These are phyloP conservation scores for Beauveria varroae DNA, from an alignment of 2,329 filamentous ascomycete species.

Conservation along the genomic window DNA sequence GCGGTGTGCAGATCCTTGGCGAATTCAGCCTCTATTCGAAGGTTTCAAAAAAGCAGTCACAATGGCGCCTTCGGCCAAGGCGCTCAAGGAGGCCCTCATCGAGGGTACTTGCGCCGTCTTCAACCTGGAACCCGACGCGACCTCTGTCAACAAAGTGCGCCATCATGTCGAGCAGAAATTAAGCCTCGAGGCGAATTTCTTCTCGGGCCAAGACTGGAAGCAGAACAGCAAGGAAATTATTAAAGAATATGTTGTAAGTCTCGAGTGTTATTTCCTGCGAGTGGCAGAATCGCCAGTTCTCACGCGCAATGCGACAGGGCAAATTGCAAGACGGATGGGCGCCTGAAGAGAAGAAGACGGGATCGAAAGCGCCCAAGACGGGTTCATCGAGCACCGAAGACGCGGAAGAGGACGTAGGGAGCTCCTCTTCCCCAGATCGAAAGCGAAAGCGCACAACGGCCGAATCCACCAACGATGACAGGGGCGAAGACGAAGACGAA, in stretches of 20 bases:
- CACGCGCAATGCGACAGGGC: conserved; percentile 20
- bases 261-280: not conserved
- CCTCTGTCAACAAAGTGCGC: conserved; percentile 52
- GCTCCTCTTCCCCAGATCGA: conserved; percentile 1
- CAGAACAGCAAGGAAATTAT: conserved; percentile 51
- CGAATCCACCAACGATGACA: conserved; percentile 13
- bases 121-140: conserved; percentile 33
- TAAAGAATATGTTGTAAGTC: conserved; percentile 44
- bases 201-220: conserved; percentile 47
- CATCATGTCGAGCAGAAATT: conserved; percentile 42
- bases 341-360: conserved; percentile 16
- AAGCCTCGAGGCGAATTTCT: conserved; percentile 42
- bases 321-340: conserved; percentile 30
- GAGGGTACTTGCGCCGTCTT: conserved; percentile 41
- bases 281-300: not conserved
- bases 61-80: conserved; percentile 35
- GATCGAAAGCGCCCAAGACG: conserved; percentile 24
- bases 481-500: conserved; percentile 12
- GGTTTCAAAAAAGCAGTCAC: not conserved
- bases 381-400: conserved; percentile 23
- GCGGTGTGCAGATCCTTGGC: not conserved
- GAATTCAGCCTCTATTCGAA: not conserved
- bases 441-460: conserved; percentile 14
- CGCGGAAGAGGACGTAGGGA: conserved; percentile 14
- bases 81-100: conserved; percentile 39